These are phyloP conservation scores for Phyllosticta citrichinensis DNA, from an alignment of 2,329 filamentous ascomycete genomes.

Conservation along the genomic window DNA sequence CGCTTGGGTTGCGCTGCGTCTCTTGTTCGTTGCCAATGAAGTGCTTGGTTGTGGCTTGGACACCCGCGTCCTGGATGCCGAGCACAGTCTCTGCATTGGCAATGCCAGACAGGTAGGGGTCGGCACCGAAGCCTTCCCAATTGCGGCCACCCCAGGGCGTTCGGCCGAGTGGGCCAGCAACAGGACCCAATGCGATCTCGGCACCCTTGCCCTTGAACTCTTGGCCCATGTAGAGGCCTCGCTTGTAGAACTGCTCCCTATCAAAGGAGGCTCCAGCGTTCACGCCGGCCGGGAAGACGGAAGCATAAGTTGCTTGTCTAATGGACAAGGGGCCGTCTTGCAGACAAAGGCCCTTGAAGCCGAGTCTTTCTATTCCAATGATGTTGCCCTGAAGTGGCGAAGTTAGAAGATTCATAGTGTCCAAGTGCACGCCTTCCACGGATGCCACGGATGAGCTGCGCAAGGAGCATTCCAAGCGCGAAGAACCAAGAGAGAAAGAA, in stretches of 20 bases:
- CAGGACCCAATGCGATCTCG: constrained; percentile 32
- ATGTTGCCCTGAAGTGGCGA: constrained; percentile 22
- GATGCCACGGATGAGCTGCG: no score
- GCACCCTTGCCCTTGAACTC: constrained; percentile 26
- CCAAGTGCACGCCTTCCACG: no score
- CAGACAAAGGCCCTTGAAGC: constrained; percentile 31
- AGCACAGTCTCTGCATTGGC: constrained; percentile 33
- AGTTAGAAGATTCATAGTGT: background rate
- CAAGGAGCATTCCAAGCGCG: no score
- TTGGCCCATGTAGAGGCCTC: constrained; percentile 23
- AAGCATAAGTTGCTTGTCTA: constrained; percentile 15
- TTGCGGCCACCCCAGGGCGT: constrained; percentile 36
- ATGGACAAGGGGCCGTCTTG: constrained; percentile 27
- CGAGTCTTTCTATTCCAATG: constrained; percentile 26
- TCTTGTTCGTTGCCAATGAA: constrained; percentile 61
- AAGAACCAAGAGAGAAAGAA: no score
- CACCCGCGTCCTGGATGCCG: constrained; percentile 35
- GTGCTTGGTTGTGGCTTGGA: constrained; percentile 35
- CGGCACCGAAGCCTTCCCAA: constrained; percentile 40
- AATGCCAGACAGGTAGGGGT: constrained; percentile 38
- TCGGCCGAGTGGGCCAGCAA: constrained; percentile 35
- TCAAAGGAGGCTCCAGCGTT: constrained; percentile 32
- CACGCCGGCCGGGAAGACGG: constrained; percentile 28
- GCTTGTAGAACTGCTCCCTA: constrained; percentile 22
- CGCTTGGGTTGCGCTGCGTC: constrained; percentile 29